These are phyloP conservation scores for Eucalyptus cloeziana DNA, from an alignment of 345 rosid genomes.

Conservation along the genomic window DNA sequence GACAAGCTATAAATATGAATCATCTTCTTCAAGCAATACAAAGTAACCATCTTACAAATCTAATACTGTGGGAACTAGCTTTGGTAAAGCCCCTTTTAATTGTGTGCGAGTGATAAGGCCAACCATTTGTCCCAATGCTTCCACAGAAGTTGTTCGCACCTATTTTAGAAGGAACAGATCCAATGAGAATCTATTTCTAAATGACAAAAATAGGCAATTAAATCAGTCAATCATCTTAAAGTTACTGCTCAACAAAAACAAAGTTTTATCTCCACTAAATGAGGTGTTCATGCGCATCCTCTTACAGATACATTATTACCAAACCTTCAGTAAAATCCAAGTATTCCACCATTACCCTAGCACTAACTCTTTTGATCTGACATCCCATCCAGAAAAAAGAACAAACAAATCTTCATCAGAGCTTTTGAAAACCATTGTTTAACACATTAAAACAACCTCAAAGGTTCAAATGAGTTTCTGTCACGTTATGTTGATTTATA, in stretches of 20 bases:
- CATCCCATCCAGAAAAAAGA: neutral
- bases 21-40: neutral
- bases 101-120: constrained; percentile 78
- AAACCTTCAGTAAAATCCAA: neutral
- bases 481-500: neutral
- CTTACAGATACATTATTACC: neutral
- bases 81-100: constrained; percentile 85
- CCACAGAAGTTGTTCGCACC: constrained; percentile 85
- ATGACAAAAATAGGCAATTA: neutral
- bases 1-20: neutral
- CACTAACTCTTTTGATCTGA: neutral
- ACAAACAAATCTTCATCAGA: neutral
- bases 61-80: constrained; percentile 77
- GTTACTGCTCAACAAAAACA: neutral
- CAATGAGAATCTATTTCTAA: neutral
- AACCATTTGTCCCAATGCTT: constrained; percentile 97
- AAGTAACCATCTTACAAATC: constrained; percentile 55
- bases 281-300: neutral
- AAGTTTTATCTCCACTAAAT: neutral
- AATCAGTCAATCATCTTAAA: neutral
- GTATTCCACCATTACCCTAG: neutral
- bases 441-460: neutral
- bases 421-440: neutral
- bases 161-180: constrained; percentile 9
- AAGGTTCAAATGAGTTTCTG: neutral